phyloP scores from a whole-genome alignment of 768 basidiomycete genomes.

The Lactifluus hygrophoroides region DNA sequence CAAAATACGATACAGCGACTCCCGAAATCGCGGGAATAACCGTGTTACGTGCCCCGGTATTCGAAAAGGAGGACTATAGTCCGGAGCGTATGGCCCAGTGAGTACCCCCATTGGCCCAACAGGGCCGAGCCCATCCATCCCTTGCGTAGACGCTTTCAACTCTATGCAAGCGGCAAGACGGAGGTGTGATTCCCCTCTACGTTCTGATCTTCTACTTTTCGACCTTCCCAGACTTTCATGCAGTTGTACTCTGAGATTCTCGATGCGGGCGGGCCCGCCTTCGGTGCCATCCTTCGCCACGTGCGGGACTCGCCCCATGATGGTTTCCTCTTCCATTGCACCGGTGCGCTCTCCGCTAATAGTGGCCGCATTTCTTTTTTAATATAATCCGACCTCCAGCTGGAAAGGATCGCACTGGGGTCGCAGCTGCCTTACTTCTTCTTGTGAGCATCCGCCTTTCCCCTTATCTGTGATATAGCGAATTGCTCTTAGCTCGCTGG shows the following conservation, averaged over 20 bases:
- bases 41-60: conserved; percentile 54
- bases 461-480: neutral
- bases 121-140: neutral
- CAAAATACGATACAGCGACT: conserved; percentile 58
- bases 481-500: conserved; percentile 52
- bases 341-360: conserved; percentile 31
- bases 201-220: neutral
- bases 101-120: conserved; percentile 35
- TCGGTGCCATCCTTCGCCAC: conserved; percentile 64
- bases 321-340: conserved; percentile 69
- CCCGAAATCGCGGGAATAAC: conserved; percentile 58
- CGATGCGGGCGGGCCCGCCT: conserved; percentile 60
- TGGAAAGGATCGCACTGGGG: conserved; percentile 77
- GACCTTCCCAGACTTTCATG: conserved; percentile 56
- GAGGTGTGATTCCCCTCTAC: conserved; percentile 39
- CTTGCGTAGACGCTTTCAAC: conserved; percentile 46
- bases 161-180: conserved; percentile 74
- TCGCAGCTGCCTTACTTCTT: conserved; percentile 63
- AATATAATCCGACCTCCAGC: conserved; percentile 33
- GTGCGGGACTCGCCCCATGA: conserved; percentile 60
- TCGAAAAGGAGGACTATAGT: conserved; percentile 66
- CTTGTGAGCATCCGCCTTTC: conserved; percentile 36
- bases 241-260: conserved; percentile 75
- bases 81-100: conserved; percentile 80
- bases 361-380: neutral